Base-by-base conservation (phyloP, 176 grass and related monocot genomes). In the Oryza longistaminata region DNA sequence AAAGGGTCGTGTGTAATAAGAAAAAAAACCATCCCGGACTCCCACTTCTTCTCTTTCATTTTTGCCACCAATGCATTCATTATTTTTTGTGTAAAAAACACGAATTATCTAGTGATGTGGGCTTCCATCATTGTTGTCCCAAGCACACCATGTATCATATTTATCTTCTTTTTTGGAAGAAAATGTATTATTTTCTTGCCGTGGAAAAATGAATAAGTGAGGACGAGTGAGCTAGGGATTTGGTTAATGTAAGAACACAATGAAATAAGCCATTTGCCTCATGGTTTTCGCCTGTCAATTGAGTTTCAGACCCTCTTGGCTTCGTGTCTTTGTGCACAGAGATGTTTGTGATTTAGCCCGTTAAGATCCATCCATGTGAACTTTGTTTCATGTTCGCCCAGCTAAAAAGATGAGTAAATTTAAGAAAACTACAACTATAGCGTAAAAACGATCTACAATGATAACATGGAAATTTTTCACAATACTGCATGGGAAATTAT, bases 61-160 rank as follows among this genome's bases (percentile, higher is more conserved):
- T 68, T 66, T 34, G 68, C 22, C 44, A 33, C 34, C 22, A 27
- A 44, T 35, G 29, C 37, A 10, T 74, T 39, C 71, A 21, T 33
- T 83, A 6, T 37, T 6, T 1, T 49, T 1, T 75, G 48, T 74
- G 15, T 17, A 15, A 49, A 65, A n/a, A 65, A 46, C 21, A 48
- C 19, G 3, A 74, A 75, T 66, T 64, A 48, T 9, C 39, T 50
- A 75, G 60, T 26, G 27, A 35, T 66, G 53, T 49, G 37, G 37
- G 26, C 17, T 7, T 8, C 25, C 25, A 83, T 7, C 60, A 66
- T 66, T 83, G 42, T 7, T 66, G 71, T 21, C 13, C 42, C 7
- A 46, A 50, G 66, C 2, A 10, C 71, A n/a, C 34, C 81, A 37
- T 75, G 81, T 83, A 75, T 64, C 50, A 74, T 75, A 58, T 58